These are phyloP conservation scores for Hemileccinum impolitum DNA, from an alignment of 768 basidiomycete genomes.

Conservation along the genomic window DNA sequence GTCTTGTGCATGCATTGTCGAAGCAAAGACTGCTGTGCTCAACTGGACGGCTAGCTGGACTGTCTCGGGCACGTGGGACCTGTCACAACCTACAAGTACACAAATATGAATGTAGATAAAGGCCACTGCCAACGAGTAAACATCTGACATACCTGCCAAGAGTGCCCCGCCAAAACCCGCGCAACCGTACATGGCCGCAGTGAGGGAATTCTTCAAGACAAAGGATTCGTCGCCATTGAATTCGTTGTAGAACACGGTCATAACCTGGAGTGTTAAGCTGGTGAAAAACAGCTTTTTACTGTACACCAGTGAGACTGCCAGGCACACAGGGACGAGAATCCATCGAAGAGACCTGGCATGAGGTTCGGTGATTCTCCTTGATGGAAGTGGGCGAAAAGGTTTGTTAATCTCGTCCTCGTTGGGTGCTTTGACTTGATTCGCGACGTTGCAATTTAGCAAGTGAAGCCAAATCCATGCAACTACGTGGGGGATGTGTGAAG, in stretches of 20 bases:
- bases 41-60: constrained; percentile 21
- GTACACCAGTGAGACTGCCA: constrained; percentile 29
- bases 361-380: constrained; percentile 35
- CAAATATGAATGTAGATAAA: neutral
- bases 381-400: constrained; percentile 40
- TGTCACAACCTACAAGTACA: constrained; percentile 13
- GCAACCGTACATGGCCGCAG: constrained; percentile 31
- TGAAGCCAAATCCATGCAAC: constrained; percentile 44
- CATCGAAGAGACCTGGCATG: constrained; percentile 36
- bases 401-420: constrained; percentile 42
- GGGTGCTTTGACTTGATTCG: constrained; percentile 37
- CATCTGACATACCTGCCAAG: constrained; percentile 28
- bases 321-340: constrained; percentile 31
- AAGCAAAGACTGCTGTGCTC: constrained; percentile 27
- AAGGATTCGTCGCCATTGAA: neutral
- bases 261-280: constrained; percentile 23
- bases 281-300: constrained; percentile 26
- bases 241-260: constrained; percentile 34
- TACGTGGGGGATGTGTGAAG: constrained; percentile 16
- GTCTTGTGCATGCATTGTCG: constrained; percentile 32
- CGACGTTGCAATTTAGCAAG: constrained; percentile 36
- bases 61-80: constrained; percentile 6
- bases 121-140: neutral
- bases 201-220: constrained; percentile 23
- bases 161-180: constrained; percentile 34